These are phyloP conservation scores for Thelonectria blattea DNA, from an alignment of 2,329 filamentous ascomycete species.

Conservation along the genomic window DNA sequence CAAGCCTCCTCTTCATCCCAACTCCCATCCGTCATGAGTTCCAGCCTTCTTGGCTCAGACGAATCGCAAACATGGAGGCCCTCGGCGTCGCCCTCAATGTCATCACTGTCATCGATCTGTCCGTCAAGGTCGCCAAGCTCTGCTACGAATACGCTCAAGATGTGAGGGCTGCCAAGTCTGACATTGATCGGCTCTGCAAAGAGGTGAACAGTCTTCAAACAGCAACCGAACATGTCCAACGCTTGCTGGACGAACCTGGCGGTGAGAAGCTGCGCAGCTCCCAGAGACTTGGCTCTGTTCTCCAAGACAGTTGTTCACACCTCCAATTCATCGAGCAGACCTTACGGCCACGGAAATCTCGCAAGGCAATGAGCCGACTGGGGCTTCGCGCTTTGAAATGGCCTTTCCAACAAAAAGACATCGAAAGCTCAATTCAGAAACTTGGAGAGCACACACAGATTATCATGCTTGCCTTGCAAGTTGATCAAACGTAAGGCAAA, in stretches of 20 bases:
- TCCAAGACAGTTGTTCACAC: no score
- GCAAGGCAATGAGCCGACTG: slow-evolving; percentile 13
- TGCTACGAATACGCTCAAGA: slow-evolving; percentile 1
- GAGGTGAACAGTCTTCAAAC: not conserved
- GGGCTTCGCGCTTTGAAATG: slow-evolving; percentile 18
- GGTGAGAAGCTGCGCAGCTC: no score
- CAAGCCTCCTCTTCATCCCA: no score
- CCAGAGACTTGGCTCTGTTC: no score
- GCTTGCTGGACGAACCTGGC: no score
- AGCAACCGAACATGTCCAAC: not conserved
- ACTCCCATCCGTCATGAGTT: no score
- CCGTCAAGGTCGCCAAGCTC: not conserved
- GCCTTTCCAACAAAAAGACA: slow-evolving; percentile 21
- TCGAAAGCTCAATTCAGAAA: not conserved
- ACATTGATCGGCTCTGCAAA: slow-evolving; percentile 1
- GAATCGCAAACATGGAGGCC: not conserved
- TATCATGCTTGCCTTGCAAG: not conserved
- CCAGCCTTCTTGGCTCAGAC: no score
- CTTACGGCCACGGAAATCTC: not conserved
- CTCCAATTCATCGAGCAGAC: no score
- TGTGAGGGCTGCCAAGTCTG: not conserved
- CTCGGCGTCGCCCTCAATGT: not conserved
- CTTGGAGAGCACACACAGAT: not conserved
- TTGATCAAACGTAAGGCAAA: slow-evolving; percentile 10
- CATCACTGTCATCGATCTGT: not conserved